Evolutionary conservation across 2,329 filamentous ascomycete genomes (phyloP).

Genomic region (Setomelanomma holmii): DNA sequence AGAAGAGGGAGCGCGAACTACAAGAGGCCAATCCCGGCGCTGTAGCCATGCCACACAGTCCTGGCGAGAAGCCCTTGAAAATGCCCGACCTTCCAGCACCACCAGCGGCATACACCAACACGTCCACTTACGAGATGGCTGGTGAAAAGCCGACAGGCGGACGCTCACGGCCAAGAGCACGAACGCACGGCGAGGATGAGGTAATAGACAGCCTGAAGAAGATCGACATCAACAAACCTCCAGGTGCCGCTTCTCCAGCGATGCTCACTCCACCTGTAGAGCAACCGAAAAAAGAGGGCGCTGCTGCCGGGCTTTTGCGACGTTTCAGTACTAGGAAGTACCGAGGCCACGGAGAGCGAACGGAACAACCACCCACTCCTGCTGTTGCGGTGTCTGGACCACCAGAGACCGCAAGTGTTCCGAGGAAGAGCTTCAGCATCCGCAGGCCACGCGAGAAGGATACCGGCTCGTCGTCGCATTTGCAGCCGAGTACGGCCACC

Average conservation of each 20-base stretch:
- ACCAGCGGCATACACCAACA: slow-evolving; percentile 87
- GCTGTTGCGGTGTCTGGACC: slow-evolving; percentile 83
- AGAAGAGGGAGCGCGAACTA: slow-evolving; percentile 86
- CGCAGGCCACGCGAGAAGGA: slow-evolving; percentile 65
- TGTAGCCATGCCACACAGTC: slow-evolving; percentile 62
- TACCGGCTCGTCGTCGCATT: slow-evolving; percentile 56
- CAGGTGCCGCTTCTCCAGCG: slow-evolving; percentile 57
- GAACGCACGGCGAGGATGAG: slow-evolving; percentile 95
- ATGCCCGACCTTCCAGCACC: slow-evolving; percentile 81
- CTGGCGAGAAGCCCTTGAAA: slow-evolving; percentile 64
- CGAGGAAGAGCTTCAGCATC: slow-evolving; percentile 90
- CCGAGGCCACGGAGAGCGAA: slow-evolving; percentile 64
- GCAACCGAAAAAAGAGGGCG: slow-evolving; percentile 80
- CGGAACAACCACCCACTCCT: slow-evolving; percentile 70
- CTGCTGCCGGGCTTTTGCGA: slow-evolving; percentile 81
- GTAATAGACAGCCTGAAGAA: slow-evolving; percentile 75
- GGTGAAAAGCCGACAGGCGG: slow-evolving; percentile 88
- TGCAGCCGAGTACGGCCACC: slow-evolving; percentile 64
- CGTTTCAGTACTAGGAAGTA: slow-evolving; percentile 88
- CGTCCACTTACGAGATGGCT: slow-evolving; percentile 82
- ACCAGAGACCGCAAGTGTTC: slow-evolving; percentile 66
- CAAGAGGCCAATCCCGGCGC: slow-evolving; percentile 66
- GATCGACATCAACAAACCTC: slow-evolving; percentile 61
- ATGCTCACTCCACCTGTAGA: slow-evolving; percentile 62
- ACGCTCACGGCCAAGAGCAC: slow-evolving; percentile 80